These are phyloP conservation scores for Primulina huaijiensis DNA, from an alignment of 257 asterid species.

Conservation along the genomic window DNA sequence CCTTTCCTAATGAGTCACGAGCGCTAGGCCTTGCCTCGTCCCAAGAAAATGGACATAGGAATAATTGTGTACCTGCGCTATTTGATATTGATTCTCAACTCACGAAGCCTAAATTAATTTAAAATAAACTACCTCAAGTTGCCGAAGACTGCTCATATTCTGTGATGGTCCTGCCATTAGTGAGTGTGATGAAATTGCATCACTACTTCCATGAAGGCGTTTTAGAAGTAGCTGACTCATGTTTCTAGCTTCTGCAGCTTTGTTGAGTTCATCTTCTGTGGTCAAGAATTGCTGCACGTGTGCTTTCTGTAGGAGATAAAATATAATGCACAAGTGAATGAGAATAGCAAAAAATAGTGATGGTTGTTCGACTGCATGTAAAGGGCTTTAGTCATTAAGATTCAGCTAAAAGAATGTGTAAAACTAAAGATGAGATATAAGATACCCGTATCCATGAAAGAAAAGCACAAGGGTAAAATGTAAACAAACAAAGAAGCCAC, in stretches of 20 bases:
- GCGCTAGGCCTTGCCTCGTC: not conserved
- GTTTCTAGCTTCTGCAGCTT: slow-evolving; percentile 95
- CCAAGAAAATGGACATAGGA: not conserved
- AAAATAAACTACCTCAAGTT: slow-evolving; percentile 73
- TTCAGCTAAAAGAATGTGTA: not conserved
- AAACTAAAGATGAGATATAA: not conserved
- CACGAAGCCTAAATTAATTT: not conserved
- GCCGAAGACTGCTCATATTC: slow-evolving; percentile 98
- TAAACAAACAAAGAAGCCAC: not conserved
- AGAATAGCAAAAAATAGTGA: not conserved
- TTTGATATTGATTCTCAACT: not conserved
- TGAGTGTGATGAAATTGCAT: slow-evolving; percentile 65
- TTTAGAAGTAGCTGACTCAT: slow-evolving; percentile 70
- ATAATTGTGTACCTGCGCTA: not conserved
- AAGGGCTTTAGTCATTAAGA: not conserved
- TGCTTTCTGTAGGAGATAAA: slow-evolving; percentile 63
- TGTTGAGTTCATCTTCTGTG: slow-evolving; percentile 95
- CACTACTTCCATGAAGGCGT: slow-evolving; percentile 85
- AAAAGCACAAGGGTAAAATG: not conserved
- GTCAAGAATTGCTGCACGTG: slow-evolving; percentile 98
- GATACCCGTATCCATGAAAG: not conserved
- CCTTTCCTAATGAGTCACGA: too few relatives aligned
- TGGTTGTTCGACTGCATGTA: not conserved
- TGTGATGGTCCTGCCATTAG: slow-evolving; percentile 68
- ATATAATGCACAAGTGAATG: slow-evolving; percentile 5